Evolutionary conservation across 1,139 yeast genomes (phyloP).

Genomic region (Lodderomyces metapsilosis): DNA sequence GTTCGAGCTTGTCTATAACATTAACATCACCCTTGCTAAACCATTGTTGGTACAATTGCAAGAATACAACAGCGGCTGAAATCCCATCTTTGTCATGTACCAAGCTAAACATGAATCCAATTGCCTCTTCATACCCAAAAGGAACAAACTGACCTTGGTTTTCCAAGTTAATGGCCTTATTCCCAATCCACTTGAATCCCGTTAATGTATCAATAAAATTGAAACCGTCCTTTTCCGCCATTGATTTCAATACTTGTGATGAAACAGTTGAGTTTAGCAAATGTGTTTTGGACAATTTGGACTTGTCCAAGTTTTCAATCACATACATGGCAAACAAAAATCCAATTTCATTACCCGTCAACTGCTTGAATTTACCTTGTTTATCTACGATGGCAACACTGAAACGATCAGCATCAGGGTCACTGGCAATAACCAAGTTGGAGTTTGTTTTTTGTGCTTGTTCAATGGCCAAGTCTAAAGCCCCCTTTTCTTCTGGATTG

Average conservation of each 20-base stretch:
- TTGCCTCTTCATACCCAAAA: slow-evolving; percentile 93
- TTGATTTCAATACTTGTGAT: slow-evolving; percentile 70
- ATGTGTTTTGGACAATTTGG: slow-evolving; percentile 43
- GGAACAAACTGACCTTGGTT: slow-evolving; percentile 67
- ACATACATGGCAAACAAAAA: slow-evolving; percentile 72
- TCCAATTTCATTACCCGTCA: slow-evolving; percentile 92
- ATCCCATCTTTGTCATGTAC: slow-evolving; percentile 95
- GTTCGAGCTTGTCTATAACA: slow-evolving; percentile 50
- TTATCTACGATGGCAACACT: slow-evolving; percentile 62
- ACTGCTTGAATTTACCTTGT: slow-evolving; percentile 61
- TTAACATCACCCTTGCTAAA: slow-evolving; percentile 28
- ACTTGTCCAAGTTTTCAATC: slow-evolving; percentile 35
- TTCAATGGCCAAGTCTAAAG: slow-evolving; percentile 67
- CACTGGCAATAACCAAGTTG: slow-evolving; percentile 76
- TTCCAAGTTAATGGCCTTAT: slow-evolving; percentile 74
- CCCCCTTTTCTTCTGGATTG: slow-evolving; percentile 95
- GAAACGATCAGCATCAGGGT: slow-evolving; percentile 96
- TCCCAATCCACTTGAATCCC: slow-evolving; percentile 98
- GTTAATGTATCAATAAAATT: slow-evolving; percentile 79
- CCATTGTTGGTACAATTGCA: slow-evolving; percentile 65
- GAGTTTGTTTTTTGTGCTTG: slow-evolving; percentile 48
- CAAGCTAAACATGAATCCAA: slow-evolving; percentile 88
- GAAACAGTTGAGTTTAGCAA: slow-evolving; percentile 89
- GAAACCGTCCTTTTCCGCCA: slow-evolving; percentile 66
- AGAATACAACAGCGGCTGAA: slow-evolving; percentile 74